Conservation (phyloP, 1,284 basidiomycete species). For the Pseudozyma hubeiensis region DNA sequence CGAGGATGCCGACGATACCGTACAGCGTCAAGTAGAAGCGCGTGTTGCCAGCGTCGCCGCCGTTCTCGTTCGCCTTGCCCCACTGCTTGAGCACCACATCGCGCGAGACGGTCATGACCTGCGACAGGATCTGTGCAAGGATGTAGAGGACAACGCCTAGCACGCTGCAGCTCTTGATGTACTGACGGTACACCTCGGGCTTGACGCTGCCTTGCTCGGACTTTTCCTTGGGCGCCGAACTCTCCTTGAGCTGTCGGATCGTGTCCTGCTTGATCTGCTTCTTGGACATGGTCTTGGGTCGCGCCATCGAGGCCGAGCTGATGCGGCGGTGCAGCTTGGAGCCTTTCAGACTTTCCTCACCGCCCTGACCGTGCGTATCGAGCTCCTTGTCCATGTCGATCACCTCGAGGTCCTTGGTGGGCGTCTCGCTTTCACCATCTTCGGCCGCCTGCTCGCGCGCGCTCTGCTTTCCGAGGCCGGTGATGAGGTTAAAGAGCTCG, state of each 20-base stretch:
- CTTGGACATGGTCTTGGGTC: slow-evolving; percentile 57
- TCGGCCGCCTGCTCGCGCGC: slow-evolving; percentile 48
- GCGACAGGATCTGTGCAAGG: slow-evolving; percentile 55
- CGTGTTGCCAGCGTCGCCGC: slow-evolving; percentile 33
- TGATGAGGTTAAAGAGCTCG: slow-evolving; percentile 73
- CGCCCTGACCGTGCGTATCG: slow-evolving; percentile 41
- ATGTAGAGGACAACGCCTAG: slow-evolving; percentile 60
- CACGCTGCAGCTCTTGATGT: slow-evolving; percentile 58
- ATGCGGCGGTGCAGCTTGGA: slow-evolving; percentile 56
- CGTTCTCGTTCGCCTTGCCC: slow-evolving; percentile 58
- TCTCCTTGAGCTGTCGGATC: slow-evolving; percentile 64
- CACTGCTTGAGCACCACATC: slow-evolving; percentile 68
- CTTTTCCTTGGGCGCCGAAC: slow-evolving; percentile 59
- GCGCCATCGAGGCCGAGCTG: slow-evolving; percentile 51
- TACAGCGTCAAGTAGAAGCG: slow-evolving; percentile 64
- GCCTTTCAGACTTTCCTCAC: slow-evolving; percentile 51
- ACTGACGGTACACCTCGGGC: slow-evolving; percentile 62
- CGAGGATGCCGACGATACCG: slow-evolving; percentile 57
- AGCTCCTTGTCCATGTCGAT: slow-evolving; percentile 50
- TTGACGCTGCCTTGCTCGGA: slow-evolving; percentile 63
- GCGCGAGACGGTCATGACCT: slow-evolving; percentile 58
- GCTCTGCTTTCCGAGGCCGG: slow-evolving; percentile 68
- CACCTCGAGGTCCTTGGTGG: slow-evolving; percentile 40
- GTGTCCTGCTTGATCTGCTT: slow-evolving; percentile 61
- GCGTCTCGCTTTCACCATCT: slow-evolving; percentile 35